phyloP scores from a whole-genome alignment of 2,329 filamentous ascomycete species.

The Macrophomina phaseolina region DNA sequence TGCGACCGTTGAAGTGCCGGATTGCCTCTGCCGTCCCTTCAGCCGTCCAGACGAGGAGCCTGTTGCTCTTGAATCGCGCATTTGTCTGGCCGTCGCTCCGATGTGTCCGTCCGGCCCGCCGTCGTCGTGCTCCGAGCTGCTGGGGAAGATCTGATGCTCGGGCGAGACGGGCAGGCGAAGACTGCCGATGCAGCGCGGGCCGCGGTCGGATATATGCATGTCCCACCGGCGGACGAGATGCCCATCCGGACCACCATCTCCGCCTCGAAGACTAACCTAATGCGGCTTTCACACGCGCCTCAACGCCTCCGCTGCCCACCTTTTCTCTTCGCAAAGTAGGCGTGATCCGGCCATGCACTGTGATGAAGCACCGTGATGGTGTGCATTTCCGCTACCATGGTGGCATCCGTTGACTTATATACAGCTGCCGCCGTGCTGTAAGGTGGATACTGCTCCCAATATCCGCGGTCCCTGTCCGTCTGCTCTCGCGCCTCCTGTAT shows the following conservation, averaged over 20 bases:
- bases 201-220: slow-evolving; percentile 2
- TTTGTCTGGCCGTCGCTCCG: too few relatives aligned
- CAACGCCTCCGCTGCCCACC: background rate
- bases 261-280: background rate
- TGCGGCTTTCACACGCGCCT: background rate
- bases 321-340: background rate
- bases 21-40: too few relatives aligned
- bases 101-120: too few relatives aligned
- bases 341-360: background rate
- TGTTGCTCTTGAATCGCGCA: too few relatives aligned
- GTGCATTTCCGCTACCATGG: background rate
- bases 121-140: too few relatives aligned
- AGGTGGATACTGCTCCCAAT: too few relatives aligned
- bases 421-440: background rate
- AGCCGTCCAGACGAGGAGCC: too few relatives aligned
- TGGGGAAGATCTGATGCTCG: too few relatives aligned
- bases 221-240: background rate
- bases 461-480: too few relatives aligned
- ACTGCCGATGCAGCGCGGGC: background rate
- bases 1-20: too few relatives aligned
- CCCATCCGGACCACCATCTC: background rate
- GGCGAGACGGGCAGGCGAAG: background rate
- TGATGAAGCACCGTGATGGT: background rate
- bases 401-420: slow-evolving; percentile 15
- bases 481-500: too few relatives aligned